phyloP scores from a whole-genome alignment of 768 basidiomycete genomes.

The Hortiboletus campestris region DNA sequence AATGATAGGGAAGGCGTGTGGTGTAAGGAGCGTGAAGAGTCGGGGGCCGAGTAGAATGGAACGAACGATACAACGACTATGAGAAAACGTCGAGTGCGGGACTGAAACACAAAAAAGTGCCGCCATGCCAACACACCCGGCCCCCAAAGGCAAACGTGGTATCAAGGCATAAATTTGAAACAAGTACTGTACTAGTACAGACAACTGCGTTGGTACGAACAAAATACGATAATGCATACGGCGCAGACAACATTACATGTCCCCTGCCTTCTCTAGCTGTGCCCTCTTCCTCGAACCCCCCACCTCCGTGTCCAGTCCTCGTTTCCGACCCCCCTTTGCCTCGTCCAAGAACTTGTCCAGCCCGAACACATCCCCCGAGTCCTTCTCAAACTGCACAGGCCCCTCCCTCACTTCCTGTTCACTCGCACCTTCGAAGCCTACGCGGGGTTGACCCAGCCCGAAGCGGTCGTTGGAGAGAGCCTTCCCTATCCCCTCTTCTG shows the following conservation, averaged over 20 bases:
- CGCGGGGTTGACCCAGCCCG: conserved; percentile 74
- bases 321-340: conserved; percentile 92
- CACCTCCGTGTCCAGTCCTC: conserved; percentile 77
- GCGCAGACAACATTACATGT: conserved; percentile 30
- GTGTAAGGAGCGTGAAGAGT: conserved; percentile 19
- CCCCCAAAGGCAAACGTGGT: background rate
- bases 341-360: conserved; percentile 96
- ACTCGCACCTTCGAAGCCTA: conserved; percentile 90
- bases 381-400: conserved; percentile 98
- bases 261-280: conserved; percentile 63
- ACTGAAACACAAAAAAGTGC: conserved; percentile 2
- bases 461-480: conserved; percentile 95
- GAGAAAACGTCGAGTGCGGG: background rate
- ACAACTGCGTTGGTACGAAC: background rate
- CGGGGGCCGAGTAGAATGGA: conserved; percentile 3
- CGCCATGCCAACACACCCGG: conserved; percentile 21
- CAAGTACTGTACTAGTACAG: background rate
- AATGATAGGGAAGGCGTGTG: background rate
- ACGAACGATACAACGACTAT: background rate
- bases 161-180: background rate
- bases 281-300: conserved; percentile 67
- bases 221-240: background rate
- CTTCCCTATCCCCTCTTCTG: conserved; percentile 89
- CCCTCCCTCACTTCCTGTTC: conserved; percentile 86
- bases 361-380: conserved; percentile 94